phyloP scores from a whole-genome alignment of 108 stramenopile genomes.

The Chaetoceros muelleri region DNA sequence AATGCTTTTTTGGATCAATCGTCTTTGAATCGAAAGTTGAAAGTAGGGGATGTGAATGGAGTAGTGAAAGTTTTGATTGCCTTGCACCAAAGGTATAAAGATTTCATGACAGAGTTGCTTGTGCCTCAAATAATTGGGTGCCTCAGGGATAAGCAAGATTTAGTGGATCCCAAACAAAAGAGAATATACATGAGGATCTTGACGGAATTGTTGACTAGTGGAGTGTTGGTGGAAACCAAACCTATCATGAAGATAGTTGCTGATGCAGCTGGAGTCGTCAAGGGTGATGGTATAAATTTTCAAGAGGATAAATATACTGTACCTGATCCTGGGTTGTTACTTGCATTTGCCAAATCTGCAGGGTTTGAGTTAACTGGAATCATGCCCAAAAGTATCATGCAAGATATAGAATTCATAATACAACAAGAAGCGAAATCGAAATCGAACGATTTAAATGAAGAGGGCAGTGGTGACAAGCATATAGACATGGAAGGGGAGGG shows the following conservation, averaged over 20 bases:
- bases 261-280: slow-evolving; percentile 56
- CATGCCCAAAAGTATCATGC: slow-evolving; percentile 30
- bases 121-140: slow-evolving; percentile 33
- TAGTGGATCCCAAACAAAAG: slow-evolving; percentile 31
- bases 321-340: slow-evolving; percentile 63
- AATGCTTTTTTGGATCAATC: slow-evolving; percentile 68
- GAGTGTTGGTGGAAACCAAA: slow-evolving; percentile 49
- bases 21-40: slow-evolving; percentile 54
- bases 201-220: slow-evolving; percentile 58
- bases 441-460: neutral
- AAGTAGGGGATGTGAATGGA: slow-evolving; percentile 49
- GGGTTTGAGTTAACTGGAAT: slow-evolving; percentile 58
- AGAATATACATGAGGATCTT: slow-evolving; percentile 55
- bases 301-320: slow-evolving; percentile 30
- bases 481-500: slow-evolving; percentile 2
- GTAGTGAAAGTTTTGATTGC: slow-evolving; percentile 49
- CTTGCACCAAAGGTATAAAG: slow-evolving; percentile 61
- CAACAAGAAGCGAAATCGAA: slow-evolving; percentile 4
- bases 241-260: slow-evolving; percentile 49
- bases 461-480: neutral
- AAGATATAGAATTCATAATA: slow-evolving; percentile 13
- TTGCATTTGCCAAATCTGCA: slow-evolving; percentile 70
- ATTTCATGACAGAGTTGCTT: slow-evolving; percentile 31
- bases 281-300: slow-evolving; percentile 16
- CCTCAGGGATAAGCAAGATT: slow-evolving; percentile 25